Percentiles rank a stretch among this genome's conserved stretches.
phyloP scores from a whole-genome alignment of 2,329 filamentous ascomycete genomes.

The Colletotrichum sublineola region DNA sequence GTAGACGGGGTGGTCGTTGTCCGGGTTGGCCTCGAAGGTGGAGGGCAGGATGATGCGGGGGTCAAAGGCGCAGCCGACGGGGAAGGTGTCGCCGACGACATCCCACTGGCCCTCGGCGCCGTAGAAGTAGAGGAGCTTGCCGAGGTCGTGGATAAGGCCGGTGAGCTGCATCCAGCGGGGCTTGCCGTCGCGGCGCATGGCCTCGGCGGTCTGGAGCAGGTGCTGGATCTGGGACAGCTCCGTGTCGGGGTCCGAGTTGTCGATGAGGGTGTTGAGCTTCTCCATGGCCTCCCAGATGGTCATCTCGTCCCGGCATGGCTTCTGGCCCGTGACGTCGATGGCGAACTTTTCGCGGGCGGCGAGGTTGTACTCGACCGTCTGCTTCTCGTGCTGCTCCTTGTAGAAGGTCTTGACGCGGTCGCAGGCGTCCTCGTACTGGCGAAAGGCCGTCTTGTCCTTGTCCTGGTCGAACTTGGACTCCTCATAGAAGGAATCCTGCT shows the following conservation, averaged over 20 bases:
- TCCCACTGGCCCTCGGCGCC: constrained; percentile 92
- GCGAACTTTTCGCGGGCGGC: constrained; percentile 72
- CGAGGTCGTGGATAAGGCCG: constrained; percentile 83
- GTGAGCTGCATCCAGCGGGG: constrained; percentile 86
- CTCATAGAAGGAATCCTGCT: constrained; percentile 50
- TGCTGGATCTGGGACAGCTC: constrained; percentile 90
- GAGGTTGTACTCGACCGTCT: constrained; percentile 88
- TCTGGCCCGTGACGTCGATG: constrained; percentile 69
- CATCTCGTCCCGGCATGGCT: constrained; percentile 76
- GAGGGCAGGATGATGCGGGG: constrained; percentile 83
- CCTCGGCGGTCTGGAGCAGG: constrained; percentile 88
- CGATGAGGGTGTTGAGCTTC: constrained; percentile 90
- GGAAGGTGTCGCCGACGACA: constrained; percentile 89
- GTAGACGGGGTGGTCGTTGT: constrained; percentile 78
- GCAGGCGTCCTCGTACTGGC: constrained; percentile 86
- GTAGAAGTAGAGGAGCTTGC: constrained; percentile 85
- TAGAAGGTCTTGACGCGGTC: constrained; percentile 91
- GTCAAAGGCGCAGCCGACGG: constrained; percentile 82
- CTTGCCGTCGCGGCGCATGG: constrained; percentile 87
- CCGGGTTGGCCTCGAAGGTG: constrained; percentile 83
- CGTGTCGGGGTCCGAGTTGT: constrained; percentile 93
- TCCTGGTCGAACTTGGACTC: constrained; percentile 77
- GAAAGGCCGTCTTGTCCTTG: constrained; percentile 85
- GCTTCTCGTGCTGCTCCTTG: constrained; percentile 77
- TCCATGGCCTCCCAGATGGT: constrained; percentile 93